Conservation (phyloP, 768 basidiomycete species). For the Leccinum olivaceopallidum region DNA sequence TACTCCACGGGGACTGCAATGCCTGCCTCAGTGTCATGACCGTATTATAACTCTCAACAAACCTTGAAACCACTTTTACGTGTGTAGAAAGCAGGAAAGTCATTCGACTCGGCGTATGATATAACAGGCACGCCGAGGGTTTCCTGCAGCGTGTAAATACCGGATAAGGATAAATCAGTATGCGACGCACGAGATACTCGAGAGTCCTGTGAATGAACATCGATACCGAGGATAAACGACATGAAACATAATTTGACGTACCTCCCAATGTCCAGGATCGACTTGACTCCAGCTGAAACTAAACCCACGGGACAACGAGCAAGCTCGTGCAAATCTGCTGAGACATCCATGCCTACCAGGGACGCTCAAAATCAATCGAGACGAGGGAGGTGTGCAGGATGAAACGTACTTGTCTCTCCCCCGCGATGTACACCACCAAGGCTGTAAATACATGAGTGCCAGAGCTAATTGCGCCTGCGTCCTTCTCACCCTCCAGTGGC, state of each 20-base stretch:
- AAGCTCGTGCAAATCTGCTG: constrained; percentile 91
- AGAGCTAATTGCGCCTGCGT: not conserved
- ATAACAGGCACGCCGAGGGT: constrained; percentile 92
- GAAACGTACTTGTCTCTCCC: constrained; percentile 58
- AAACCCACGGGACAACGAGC: constrained; percentile 88
- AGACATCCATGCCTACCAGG: constrained; percentile 88
- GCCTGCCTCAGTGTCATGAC: not conserved
- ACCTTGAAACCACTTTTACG: constrained; percentile 79
- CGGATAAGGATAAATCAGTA: not conserved
- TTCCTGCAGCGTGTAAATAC: constrained; percentile 54
- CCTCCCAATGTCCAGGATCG: constrained; percentile 91
- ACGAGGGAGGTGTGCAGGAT: not conserved
- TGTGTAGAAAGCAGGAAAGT: constrained; percentile 95
- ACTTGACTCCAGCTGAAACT: constrained; percentile 92
- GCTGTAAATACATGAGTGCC: constrained; percentile 33
- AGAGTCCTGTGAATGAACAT: constrained; percentile 54
- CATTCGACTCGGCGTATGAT: constrained; percentile 68
- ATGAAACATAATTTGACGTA: constrained; percentile 20
- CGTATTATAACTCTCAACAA: not conserved
- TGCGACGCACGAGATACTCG: constrained; percentile 64
- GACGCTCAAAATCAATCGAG: constrained; percentile 1
- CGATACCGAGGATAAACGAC: not conserved
- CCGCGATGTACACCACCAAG: constrained; percentile 86
- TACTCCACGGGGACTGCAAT: constrained; percentile 75
- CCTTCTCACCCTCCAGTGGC: constrained; percentile 83